phyloP scores from a whole-genome alignment of 352 stramenopile genomes.

The Pythium monospermum region DNA sequence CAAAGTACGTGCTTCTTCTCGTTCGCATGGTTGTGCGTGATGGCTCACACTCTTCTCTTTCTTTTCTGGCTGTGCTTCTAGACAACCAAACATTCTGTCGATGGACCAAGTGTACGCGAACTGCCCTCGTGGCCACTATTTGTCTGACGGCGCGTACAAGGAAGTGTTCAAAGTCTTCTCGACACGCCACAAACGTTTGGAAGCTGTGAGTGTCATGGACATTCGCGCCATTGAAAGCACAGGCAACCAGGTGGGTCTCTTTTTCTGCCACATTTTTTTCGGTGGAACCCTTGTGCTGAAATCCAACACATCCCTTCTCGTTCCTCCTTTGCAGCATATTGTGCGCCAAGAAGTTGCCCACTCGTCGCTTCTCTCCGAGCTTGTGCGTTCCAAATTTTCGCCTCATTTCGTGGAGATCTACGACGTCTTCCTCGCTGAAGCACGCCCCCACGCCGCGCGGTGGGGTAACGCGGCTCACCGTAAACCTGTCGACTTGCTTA shows the following conservation, averaged over 20 bases:
- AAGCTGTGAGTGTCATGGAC: constrained; percentile 91
- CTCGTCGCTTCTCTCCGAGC: constrained; percentile 88
- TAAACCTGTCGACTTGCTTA: constrained; percentile 59
- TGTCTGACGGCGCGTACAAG: constrained; percentile 85
- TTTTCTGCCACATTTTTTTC: too few relatives aligned
- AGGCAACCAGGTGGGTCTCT: constrained; percentile 74
- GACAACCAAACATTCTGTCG: constrained; percentile 32
- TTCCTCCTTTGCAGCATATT: constrained; percentile 41
- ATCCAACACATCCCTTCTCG: background rate
- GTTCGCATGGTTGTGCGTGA: background rate
- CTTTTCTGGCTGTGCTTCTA: constrained; percentile 16
- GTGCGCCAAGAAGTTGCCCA: constrained; percentile 93
- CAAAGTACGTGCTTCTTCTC: constrained; percentile 19
- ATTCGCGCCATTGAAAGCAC: constrained; percentile 81
- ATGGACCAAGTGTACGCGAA: constrained; percentile 42
- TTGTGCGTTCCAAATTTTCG: constrained; percentile 83
- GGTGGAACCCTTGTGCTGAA: too few relatives aligned
- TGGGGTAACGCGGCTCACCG: constrained; percentile 64
- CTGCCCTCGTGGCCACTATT: constrained; percentile 67
- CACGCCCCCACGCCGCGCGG: constrained; percentile 36
- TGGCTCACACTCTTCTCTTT: constrained; percentile 1
- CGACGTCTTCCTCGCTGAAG: constrained; percentile 87
- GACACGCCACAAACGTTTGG: constrained; percentile 41
- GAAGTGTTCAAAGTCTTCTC: constrained; percentile 86
- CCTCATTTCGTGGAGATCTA: constrained; percentile 94